Evolutionary conservation across 176 grass and related monocot species (phyloP).

Genomic region (Rhynchospora breviuscula): DNA sequence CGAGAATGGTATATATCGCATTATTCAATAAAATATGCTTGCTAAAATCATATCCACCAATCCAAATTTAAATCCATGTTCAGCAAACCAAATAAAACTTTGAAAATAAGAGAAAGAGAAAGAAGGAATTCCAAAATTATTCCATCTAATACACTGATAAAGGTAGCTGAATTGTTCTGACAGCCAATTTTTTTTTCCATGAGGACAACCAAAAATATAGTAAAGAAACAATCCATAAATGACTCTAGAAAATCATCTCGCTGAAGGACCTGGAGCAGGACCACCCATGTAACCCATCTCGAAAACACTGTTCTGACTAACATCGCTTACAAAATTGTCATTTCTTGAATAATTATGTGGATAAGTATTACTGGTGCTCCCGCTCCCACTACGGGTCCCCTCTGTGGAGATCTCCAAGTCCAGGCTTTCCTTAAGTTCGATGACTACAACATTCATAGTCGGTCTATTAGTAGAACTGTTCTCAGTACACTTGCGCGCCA

Average conservation of each 20-base stretch:
- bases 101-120: no score
- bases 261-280: not conserved
- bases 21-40: no score
- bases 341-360: not conserved
- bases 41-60: no score
- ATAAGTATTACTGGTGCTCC: not conserved
- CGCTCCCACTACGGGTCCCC: not conserved
- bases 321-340: not conserved
- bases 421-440: conserved; percentile 46
- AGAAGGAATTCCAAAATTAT: no score
- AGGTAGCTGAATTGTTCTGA: no score
- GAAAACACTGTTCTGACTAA: conserved; percentile 11
- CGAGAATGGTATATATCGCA: no score
- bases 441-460: conserved; percentile 30
- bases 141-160: no score
- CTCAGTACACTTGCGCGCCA: conserved; percentile 24
- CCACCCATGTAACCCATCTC: not conserved
- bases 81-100: no score
- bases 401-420: conserved; percentile 20
- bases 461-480: conserved; percentile 20
- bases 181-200: no score
- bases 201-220: not conserved
- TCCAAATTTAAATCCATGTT: no score
- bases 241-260: not conserved
- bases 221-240: not conserved